Conservation (phyloP, 2,329 filamentous ascomycete species). For the Dactylonectria macrodidyma region DNA sequence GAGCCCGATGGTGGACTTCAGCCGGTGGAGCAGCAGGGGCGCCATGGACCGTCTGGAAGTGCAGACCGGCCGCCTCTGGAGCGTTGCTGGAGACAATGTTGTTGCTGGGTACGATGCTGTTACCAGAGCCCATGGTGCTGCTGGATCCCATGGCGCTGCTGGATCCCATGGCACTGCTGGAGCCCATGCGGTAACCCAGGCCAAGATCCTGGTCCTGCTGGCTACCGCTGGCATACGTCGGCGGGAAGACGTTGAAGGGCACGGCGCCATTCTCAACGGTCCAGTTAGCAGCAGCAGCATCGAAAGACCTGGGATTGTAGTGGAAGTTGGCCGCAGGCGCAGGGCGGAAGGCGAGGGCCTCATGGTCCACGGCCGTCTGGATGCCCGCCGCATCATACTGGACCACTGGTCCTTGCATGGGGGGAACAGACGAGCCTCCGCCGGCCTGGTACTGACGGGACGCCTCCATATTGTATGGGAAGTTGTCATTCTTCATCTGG, state of each 20-base stretch:
- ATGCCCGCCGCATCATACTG: conserved; percentile 42
- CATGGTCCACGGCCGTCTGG: conserved; percentile 17
- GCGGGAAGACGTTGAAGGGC: conserved; percentile 46
- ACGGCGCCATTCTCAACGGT: conserved; percentile 44
- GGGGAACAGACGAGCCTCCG: conserved; percentile 32
- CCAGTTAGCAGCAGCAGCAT: conserved; percentile 41
- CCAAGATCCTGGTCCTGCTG: conserved; percentile 38
- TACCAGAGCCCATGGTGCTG: conserved; percentile 18
- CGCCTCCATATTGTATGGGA: conserved; percentile 50
- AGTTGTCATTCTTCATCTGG: conserved; percentile 44
- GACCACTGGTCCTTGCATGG: conserved; percentile 30
- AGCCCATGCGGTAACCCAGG: conserved; percentile 48
- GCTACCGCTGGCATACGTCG: conserved; percentile 31
- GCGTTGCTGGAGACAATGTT: no score
- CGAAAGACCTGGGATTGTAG: conserved; percentile 47
- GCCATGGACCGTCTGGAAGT: conserved; percentile 21
- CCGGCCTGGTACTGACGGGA: conserved; percentile 52
- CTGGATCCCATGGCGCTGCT: conserved; percentile 24
- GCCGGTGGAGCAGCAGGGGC: conserved; percentile 11
- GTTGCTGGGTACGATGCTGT: conserved; percentile 10
- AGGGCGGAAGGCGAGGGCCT: conserved; percentile 40
- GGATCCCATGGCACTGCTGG: conserved; percentile 24
- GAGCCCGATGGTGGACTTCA: conserved; percentile 38
- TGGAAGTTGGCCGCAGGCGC: conserved; percentile 37
- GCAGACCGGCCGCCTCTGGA: no score